phyloP scores from a whole-genome alignment of 345 rosid species.

The Clausena lansium region DNA sequence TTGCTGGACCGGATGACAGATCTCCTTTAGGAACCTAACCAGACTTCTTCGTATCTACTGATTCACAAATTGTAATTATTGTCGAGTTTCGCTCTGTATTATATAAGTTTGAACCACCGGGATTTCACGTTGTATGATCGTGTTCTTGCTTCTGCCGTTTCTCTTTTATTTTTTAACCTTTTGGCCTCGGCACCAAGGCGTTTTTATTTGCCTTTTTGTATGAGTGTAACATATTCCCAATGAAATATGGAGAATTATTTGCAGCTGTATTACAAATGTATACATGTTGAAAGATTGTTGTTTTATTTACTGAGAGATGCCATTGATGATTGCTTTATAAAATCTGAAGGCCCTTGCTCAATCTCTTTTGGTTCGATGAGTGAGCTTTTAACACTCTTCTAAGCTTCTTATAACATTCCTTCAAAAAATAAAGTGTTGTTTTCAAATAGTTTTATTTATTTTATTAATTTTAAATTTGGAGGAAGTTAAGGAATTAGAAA shows the following conservation, averaged over 20 bases:
- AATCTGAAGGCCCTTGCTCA: background rate
- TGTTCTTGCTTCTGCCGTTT: slow-evolving; percentile 21
- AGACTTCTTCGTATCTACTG: slow-evolving; percentile 1
- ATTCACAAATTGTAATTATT: slow-evolving; percentile 42
- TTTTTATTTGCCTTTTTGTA: slow-evolving; percentile 37
- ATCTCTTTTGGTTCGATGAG: background rate
- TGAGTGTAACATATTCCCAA: slow-evolving; percentile 23
- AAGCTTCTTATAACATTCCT: no score
- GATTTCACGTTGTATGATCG: slow-evolving; percentile 17
- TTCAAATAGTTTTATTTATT: no score
- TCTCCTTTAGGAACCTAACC: slow-evolving; percentile 31
- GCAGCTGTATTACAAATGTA: background rate
- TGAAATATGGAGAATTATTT: slow-evolving; percentile 5
- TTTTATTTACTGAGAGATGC: background rate
- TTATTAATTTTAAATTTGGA: no score
- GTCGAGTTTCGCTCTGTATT: slow-evolving; percentile 22
- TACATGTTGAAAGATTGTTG: background rate
- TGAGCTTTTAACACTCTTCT: no score
- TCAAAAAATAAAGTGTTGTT: no score
- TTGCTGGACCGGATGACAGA: slow-evolving; percentile 65
- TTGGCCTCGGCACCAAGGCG: slow-evolving; percentile 30
- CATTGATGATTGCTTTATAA: background rate
- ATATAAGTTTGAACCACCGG: slow-evolving; percentile 40
- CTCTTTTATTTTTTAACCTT: background rate
- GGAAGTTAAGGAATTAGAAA: no score